Base-by-base conservation (phyloP, 2,329 filamentous ascomycete species). In the Bipolaris victoriae region DNA sequence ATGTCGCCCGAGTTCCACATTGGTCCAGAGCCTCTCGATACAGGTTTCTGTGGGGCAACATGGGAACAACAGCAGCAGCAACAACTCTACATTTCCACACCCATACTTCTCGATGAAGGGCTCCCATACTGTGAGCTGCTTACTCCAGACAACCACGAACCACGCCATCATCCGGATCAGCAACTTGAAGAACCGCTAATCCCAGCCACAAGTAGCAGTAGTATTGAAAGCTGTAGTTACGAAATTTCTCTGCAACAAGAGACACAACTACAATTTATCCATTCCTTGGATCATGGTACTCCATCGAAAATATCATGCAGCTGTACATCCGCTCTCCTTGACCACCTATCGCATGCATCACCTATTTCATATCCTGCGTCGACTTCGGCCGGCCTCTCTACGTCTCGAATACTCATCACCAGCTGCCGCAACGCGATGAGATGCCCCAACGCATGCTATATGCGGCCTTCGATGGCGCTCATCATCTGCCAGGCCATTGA, bases 401-500 rank as follows among this genome's bases (percentile, higher is more conserved):
- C 33, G 4, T 55, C 52, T 31, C 29, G 39, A 39, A 45, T 24
- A 18, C 31, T 55, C 15, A 55, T 55, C 7, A 45, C 52, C 24
- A 44, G 31, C 39, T 55, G 52, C 7, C 43, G 15, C 22, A 55
- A 5, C 31, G 44, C 46, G 3, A 50, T 55, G 15, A 39, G 22
- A 7, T 55, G 52, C 15, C 46, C 52, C 3, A 55, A 50, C 20
- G 39, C 40, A 33, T 55, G 52, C 33, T 55, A 31, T 24, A 45
- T 33, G 13, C 46, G 52, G 20, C 52, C 46, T 26, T 55, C 52
- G 18, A 44, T 47, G 33, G 46, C 47, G 13, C 52, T 55, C 6
- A 9, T 51, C 39, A 55, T 55, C 29, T 55, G 52, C 15, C 46
- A 55, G 39, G 46, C 33, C 5, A 55, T 55, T 45, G 52, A 55